Conservation (phyloP, 495 filamentous ascomycete genomes). For the Neurospora tetrasperma region DNA sequence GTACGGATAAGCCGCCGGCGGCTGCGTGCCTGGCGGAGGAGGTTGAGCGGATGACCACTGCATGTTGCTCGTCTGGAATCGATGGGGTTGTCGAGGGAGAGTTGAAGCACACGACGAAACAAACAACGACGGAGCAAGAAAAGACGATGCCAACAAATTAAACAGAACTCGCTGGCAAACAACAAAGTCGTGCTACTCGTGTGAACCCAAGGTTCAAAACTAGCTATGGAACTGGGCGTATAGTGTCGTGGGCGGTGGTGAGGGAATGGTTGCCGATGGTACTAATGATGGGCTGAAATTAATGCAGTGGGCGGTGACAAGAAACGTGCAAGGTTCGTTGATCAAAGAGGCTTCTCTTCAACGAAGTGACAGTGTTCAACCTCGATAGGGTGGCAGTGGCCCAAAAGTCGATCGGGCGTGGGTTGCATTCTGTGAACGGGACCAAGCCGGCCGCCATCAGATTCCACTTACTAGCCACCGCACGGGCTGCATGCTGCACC, state of each 20-base stretch:
- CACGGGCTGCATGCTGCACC: neutral
- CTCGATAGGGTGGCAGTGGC: neutral
- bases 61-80: neutral
- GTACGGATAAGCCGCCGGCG: conserved; percentile 26
- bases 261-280: neutral
- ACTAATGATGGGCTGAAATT: neutral
- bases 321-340: neutral
- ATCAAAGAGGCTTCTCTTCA: neutral
- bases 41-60: conserved; percentile 17
- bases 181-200: neutral
- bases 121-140: neutral
- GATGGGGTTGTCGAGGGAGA: neutral
- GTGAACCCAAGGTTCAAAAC: neutral
- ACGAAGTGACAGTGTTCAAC: neutral
- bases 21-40: conserved; percentile 23
- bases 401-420: neutral
- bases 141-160: neutral
- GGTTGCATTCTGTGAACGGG: neutral
- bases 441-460: neutral
- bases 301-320: neutral
- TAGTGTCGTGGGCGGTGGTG: neutral
- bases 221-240: neutral
- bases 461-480: neutral
- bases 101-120: neutral
- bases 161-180: neutral